Evolutionary conservation across 2,329 filamentous ascomycete genomes (phyloP), one percentile per base, ranked within the genome.

Genomic region (Thielaviopsis euricoi): DNA sequence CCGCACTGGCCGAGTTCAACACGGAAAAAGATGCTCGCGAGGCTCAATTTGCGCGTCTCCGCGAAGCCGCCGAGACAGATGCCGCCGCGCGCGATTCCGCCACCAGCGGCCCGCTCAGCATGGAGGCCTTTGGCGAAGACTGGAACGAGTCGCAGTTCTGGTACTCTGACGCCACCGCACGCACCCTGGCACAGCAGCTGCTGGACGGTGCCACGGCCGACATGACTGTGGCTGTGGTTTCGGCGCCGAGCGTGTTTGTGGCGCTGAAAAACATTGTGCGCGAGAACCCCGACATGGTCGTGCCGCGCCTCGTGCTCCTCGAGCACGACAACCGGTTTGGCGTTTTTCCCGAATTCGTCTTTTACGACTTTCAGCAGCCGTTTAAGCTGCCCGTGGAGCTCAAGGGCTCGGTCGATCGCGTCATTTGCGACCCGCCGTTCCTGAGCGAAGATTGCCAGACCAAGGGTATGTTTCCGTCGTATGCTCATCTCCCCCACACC

Each of bases 71-170:
- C 1, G 55, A 55, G 52, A 40, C 43, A 10, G 46, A 58, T 22
- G 61, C 63, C 17, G 66, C 65, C 33, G 64, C 61, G 6, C 62
- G 48, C 9, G 60, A 54, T 4, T 52, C 43, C 7, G 17, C 17
- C 26, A 50, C 19, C 19, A 53, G 19, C 33, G 37, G n/a, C 12
- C 67, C 68, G 46, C 61, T 78, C 57, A 74, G 71, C 17, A 91
- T 91, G 79, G 80, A 86, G 29, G 73, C 78, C 1, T 93, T 91
- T 65, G 75, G 76, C 1, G 87, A 91, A 69, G 84, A 91, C 68
- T 93, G 87, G 87, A 87, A 90, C 66, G 79, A 85, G 65, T 85
- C 80, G 61, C 87, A 91, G 70, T 93, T 93, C 66, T 93, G 87
- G 87, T 89, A 88, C 67, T 81, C 80, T 9, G 82, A 89, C 56